Percentiles rank a stretch among this genome's conserved stretches.
Evolutionary conservation across 1,139 yeast species (phyloP).

Genomic region (Yamadazyma diddensiae): DNA sequence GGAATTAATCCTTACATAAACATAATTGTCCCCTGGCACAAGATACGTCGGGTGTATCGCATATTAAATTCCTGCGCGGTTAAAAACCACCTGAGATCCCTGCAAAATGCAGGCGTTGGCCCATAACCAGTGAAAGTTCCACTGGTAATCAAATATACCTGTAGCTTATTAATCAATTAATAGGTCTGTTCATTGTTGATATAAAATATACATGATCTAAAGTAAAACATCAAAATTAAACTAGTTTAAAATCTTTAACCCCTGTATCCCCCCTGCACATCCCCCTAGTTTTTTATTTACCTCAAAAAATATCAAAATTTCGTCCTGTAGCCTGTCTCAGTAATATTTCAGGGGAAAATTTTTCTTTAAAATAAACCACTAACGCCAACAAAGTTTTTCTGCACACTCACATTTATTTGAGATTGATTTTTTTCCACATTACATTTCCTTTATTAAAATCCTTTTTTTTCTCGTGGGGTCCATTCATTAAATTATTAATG

Average conservation of each 20-base stretch:
- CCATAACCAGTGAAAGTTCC: too few relatives aligned
- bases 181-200: too few relatives aligned
- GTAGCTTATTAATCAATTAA: too few relatives aligned
- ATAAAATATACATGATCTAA: too few relatives aligned
- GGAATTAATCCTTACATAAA: too few relatives aligned
- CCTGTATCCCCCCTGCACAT: not conserved
- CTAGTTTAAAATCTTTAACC: too few relatives aligned
- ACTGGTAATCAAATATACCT: too few relatives aligned
- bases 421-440: not conserved
- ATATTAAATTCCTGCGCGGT: not conserved
- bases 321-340: slow-evolving; percentile 7
- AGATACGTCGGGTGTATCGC: too few relatives aligned
- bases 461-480: not conserved
- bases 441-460: not conserved
- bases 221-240: too few relatives aligned
- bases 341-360: slow-evolving; percentile 9
- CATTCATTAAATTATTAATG: too few relatives aligned
- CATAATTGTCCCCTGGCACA: too few relatives aligned
- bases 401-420: not conserved
- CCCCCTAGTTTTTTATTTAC: not conserved
- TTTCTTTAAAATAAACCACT: slow-evolving; percentile 1
- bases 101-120: not conserved
- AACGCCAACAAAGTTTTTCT: not conserved
- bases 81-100: slow-evolving; percentile 1
- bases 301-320: too few relatives aligned